A percentile compares a stretch with the other conserved stretches of the same genome.
Conservation (phyloP, 2,329 filamentous ascomycete species). For the Domatiomyces globalis region DNA sequence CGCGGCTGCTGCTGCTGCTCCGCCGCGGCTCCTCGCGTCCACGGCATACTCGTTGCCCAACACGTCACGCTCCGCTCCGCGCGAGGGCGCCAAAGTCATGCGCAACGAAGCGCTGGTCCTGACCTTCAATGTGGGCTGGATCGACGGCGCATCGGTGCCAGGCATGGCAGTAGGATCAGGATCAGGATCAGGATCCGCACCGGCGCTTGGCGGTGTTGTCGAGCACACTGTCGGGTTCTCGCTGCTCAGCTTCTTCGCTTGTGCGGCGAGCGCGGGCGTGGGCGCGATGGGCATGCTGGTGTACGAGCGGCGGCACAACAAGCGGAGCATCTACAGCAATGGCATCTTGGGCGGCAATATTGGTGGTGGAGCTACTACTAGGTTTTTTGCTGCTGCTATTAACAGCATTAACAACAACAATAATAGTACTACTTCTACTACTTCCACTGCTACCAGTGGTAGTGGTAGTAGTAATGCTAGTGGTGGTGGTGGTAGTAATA, state of each 20-base stretch:
- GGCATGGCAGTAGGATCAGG: constrained; percentile 13
- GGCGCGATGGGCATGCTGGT: constrained; percentile 18
- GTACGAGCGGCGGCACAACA: constrained; percentile 15
- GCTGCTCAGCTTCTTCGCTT: constrained; percentile 17
- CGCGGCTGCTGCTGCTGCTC: constrained; percentile 21
- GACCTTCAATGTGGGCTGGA: constrained; percentile 68
- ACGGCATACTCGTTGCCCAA: constrained; percentile 64
- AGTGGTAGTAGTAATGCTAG: not conserved
- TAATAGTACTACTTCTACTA: no score
- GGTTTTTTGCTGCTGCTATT: not conserved
- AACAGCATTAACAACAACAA: no score
- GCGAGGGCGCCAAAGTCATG: constrained; percentile 50
- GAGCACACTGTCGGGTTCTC: constrained; percentile 18
- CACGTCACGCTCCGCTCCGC: constrained; percentile 34
- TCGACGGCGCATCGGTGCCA: constrained; percentile 24
- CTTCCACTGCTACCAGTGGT: no score
- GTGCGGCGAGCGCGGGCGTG: constrained; percentile 17
- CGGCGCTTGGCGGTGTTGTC: constrained; percentile 10
- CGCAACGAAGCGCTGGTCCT: constrained; percentile 77
- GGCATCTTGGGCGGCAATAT: constrained; percentile 14
- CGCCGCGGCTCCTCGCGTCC: constrained; percentile 72
- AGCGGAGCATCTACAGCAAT: constrained; percentile 2
- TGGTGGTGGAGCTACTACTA: not conserved
- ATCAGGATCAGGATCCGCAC: not conserved
- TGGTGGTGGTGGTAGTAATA: not conserved